Base-by-base conservation (phyloP, 306 rosid genomes). In the Macrotyloma uniflorum region DNA sequence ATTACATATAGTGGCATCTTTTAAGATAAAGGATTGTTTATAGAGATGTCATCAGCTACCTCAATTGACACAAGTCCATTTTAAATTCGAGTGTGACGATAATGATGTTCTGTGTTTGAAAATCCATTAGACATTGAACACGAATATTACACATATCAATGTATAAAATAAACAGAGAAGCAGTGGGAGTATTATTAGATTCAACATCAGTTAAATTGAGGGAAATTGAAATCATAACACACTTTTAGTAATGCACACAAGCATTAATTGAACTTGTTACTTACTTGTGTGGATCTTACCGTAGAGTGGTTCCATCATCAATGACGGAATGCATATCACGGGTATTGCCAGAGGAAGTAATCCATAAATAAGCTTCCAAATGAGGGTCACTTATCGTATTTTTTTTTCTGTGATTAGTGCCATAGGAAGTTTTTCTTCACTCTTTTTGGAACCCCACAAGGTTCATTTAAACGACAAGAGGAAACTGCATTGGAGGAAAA, bases 321-420 rank as follows among this genome's bases (percentile, higher is more conserved):
- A 85, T 89, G 87, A 58, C 82, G 2, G 97, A 90, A 80, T 85
- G 84, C 50, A 77, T 92, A 70, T 82, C 69, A 47, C 89, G 96
- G 77, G 88, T 83, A 67, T 83, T 92, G 77, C 94, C 96, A 0
- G 94, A 82, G 70, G 89, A 91, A 32, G 50, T 77, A 24, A 74
- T 92, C 77, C 96, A 30, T 30, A 30, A 30, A 89, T 66, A 90
- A 82, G 90, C 93, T 94, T 80, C 93, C 90, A 71, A 92, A 83
- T 11, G 97, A 92, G 87, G 97, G 97, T 8, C 97, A 90, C 78
- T 92, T 89, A 64, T 92, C 92, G 38, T 92, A 84, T 87, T 85
- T 89, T 79, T 89, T 79, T 65, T 90, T 90, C 84, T 94, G 93
- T 38, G 88, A 89, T 35, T 88, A 89, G 74, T 92, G 95, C 73